A percentile compares a stretch with the other conserved stretches of the same genome.
Evolutionary conservation across 2,329 filamentous ascomycete genomes (phyloP).

Genomic region (Penicillium olsonii): DNA sequence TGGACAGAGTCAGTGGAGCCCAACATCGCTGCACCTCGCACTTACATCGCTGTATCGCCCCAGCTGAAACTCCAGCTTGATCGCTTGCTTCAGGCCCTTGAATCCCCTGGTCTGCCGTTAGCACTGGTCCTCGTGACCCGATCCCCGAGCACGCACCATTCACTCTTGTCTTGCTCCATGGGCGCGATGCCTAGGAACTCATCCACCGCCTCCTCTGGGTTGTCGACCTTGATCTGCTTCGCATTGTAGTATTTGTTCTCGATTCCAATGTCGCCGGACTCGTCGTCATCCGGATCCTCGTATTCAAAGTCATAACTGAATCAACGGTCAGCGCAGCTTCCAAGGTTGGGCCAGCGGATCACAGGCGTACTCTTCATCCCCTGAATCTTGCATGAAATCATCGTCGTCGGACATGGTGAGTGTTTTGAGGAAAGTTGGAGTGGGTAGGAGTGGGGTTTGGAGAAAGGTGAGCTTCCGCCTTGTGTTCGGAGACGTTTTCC

Average conservation of each 20-base stretch:
- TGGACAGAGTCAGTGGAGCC: slow-evolving; percentile 40
- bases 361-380: slow-evolving; percentile 72
- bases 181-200: slow-evolving; percentile 89
- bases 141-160: slow-evolving; percentile 62
- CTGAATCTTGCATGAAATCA: slow-evolving; percentile 92
- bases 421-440: slow-evolving; percentile 3
- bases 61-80: slow-evolving; percentile 95
- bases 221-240: slow-evolving; percentile 88
- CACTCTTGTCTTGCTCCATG: slow-evolving; percentile 86
- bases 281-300: slow-evolving; percentile 88
- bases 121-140: slow-evolving; percentile 17
- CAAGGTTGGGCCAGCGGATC: neutral
- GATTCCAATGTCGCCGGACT: slow-evolving; percentile 86
- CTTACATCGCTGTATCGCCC: slow-evolving; percentile 77
- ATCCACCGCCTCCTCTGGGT: slow-evolving; percentile 82
- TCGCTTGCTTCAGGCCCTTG: slow-evolving; percentile 96
- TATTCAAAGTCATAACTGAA: slow-evolving; percentile 92
- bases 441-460: slow-evolving; percentile 16
- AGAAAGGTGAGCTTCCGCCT: slow-evolving; percentile 24
- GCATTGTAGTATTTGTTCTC: slow-evolving; percentile 99
- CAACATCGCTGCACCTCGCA: neutral
- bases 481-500: too few species aligned
- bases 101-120: slow-evolving; percentile 64
- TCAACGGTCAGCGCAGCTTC: slow-evolving; percentile 27
- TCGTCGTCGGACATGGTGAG: slow-evolving; percentile 74